A percentile compares a stretch with the other conserved stretches of the same genome.
phyloP scores from a whole-genome alignment of 2,329 filamentous ascomycete species.

The Diaporthe nobilis region DNA sequence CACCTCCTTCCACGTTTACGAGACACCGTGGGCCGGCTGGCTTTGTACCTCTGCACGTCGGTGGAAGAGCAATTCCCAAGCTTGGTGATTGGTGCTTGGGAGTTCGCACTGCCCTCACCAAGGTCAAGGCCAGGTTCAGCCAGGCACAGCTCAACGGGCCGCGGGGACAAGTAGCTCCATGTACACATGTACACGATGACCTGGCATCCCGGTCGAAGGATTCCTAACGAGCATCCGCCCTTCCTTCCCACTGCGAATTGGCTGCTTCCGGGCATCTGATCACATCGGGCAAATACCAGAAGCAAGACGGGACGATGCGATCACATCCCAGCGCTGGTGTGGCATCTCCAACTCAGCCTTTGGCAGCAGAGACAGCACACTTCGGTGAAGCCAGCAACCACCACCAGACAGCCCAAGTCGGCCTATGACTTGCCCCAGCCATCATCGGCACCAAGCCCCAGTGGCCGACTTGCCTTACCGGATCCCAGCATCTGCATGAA shows the following conservation, averaged over 20 bases:
- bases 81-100: constrained; percentile 8
- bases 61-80: neutral
- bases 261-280: constrained; percentile 29
- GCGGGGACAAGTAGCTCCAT: constrained; percentile 5
- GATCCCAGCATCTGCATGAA: constrained; percentile 15
- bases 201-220: constrained; percentile 38
- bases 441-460: constrained; percentile 22
- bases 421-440: constrained; percentile 1
- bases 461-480: constrained; percentile 5
- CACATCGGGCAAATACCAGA: constrained; percentile 24
- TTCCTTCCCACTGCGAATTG: constrained; percentile 32
- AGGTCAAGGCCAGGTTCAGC: constrained; percentile 3
- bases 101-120: constrained; percentile 26
- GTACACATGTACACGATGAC: constrained; percentile 11
- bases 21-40: constrained; percentile 1
- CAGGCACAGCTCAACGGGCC: constrained; percentile 8
- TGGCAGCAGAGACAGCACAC: neutral
- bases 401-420: neutral
- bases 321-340: constrained; percentile 22
- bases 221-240: constrained; percentile 34
- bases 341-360: neutral
- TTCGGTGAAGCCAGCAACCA: constrained; percentile 16
- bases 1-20: neutral
- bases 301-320: constrained; percentile 35
- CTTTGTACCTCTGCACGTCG: constrained; percentile 22